Base-by-base conservation (phyloP, 1,139 yeast genomes). In the Chernovozyma sophiae-reginae region DNA sequence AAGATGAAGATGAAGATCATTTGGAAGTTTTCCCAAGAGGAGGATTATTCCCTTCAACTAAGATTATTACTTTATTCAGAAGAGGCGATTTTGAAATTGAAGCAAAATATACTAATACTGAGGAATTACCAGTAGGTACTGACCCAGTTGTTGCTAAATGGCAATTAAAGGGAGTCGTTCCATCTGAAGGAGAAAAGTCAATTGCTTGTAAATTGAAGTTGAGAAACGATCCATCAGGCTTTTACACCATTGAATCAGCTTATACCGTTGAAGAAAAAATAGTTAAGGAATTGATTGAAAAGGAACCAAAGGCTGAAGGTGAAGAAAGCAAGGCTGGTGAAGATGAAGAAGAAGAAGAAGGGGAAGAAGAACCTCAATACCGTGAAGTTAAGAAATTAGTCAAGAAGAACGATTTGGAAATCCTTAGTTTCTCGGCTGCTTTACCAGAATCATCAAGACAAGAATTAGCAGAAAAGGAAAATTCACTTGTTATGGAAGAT, bases 11-110 rank as follows among this genome's bases (percentile, higher is more conserved):
- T 50, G 86, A 86, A 43, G 90, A 82, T 60, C 90, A 86, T 62
- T 74, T 92, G 65, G 97, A 92, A 72, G 98, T 92, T 42, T 92
- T 92, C 95, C 95, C 97, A 61, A 78, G 79, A 56, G 96, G 96
- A 46, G 90, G 95, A 43, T 60, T 77, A 43, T 89, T 80, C 86
- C 99, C 99, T 68, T 79, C 92, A 43, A 89, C 97, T 51, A 92
- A 92, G 77, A 80, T 89, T 59, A 86, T 94, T 60, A 92, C 98
- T 42, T 76, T 92, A 59, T 89, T 81, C 79, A 85, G 97, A 77
- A 77, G 81, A 51, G 86, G 81, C 43, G 96, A 90, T 67, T 94
- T 92, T 65, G 79, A 80, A 56, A 73, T 92, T 53, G 82, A 79
- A 56, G 97, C 97, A 46, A 79, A 74, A 58, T 92, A 86, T 78